A percentile compares a stretch with the other conserved stretches of the same genome.
Evolutionary conservation across 2,329 filamentous ascomycete species (phyloP).

Genomic region (Aspergillus unguis): DNA sequence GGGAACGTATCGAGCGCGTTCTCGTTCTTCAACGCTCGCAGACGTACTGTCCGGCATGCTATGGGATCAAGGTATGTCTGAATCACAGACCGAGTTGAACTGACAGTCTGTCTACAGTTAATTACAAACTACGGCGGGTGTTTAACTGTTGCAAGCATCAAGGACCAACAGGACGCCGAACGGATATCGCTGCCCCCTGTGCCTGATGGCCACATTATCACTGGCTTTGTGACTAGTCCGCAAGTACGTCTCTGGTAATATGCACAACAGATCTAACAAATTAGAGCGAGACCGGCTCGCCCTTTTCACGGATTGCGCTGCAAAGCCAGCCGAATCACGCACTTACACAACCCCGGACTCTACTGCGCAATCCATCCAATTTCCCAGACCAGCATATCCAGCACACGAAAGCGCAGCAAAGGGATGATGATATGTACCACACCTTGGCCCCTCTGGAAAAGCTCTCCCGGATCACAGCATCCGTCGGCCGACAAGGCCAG

Average conservation of each 20-base stretch:
- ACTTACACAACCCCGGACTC: neutral
- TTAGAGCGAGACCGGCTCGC: neutral
- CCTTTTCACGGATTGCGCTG: neutral
- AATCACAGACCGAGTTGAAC: neutral
- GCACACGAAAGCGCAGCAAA: neutral
- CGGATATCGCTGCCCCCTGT: neutral
- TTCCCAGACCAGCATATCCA: neutral
- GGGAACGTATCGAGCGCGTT: neutral
- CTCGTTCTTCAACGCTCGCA: neutral
- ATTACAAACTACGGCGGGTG: neutral
- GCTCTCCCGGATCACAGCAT: conserved; percentile 10
- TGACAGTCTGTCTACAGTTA: neutral
- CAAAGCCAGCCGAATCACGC: neutral
- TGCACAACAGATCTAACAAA: neutral
- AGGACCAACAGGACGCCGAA: neutral
- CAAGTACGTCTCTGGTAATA: neutral
- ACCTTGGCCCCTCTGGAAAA: conserved; percentile 11
- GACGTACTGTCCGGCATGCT: neutral
- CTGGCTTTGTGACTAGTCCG: neutral
- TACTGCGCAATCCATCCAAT: too few species aligned
- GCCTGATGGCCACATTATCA: neutral
- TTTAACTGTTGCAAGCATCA: neutral
- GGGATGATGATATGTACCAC: conserved; percentile 3
- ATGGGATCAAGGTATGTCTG: neutral
- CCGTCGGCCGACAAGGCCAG: neutral